These are phyloP conservation scores for Metschnikowia gelsemii DNA, from an alignment of 805 yeast genomes.

Conservation along the genomic window DNA sequence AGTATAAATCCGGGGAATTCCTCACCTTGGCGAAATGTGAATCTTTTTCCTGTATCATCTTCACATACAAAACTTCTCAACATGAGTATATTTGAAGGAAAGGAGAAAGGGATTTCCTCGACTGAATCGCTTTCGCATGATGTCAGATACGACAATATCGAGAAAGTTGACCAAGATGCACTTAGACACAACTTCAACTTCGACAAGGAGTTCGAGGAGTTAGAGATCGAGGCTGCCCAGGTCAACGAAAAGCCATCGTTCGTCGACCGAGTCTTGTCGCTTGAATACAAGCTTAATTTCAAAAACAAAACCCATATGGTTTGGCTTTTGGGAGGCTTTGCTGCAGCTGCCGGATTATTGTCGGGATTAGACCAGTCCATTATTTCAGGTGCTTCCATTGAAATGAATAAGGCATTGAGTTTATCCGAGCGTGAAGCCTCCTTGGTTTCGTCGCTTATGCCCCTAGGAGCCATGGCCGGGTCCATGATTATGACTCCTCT, in stretches of 20 bases:
- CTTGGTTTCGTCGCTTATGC: slow-evolving; percentile 58
- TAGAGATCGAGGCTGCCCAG: slow-evolving; percentile 33
- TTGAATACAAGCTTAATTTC: slow-evolving; percentile 44
- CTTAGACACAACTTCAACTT: slow-evolving; percentile 35
- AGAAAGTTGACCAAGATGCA: slow-evolving; percentile 28
- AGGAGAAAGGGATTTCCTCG: slow-evolving; percentile 20
- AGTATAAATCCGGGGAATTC: not conserved
- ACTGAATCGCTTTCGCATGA: slow-evolving; percentile 20
- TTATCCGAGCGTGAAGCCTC: slow-evolving; percentile 47
- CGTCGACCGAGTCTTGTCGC: slow-evolving; percentile 35
- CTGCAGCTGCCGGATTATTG: slow-evolving; percentile 62
- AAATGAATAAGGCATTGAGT: slow-evolving; percentile 44
- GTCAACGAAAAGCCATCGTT: slow-evolving; percentile 31
- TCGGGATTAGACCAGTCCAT: slow-evolving; percentile 69
- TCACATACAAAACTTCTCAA: not conserved
- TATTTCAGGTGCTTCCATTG: slow-evolving; percentile 61
- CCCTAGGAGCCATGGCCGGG: slow-evolving; percentile 68
- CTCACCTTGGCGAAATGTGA: not conserved
- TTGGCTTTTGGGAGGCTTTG: slow-evolving; percentile 51
- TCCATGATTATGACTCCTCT: slow-evolving; percentile 59
- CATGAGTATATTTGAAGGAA: slow-evolving; percentile 23
- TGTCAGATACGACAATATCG: slow-evolving; percentile 20
- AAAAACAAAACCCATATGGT: slow-evolving; percentile 43
- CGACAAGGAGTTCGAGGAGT: slow-evolving; percentile 34
- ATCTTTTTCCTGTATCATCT: not conserved